Base-by-base conservation (phyloP, 2,329 filamentous ascomycete genomes). In the Ophiostoma ulmi region DNA sequence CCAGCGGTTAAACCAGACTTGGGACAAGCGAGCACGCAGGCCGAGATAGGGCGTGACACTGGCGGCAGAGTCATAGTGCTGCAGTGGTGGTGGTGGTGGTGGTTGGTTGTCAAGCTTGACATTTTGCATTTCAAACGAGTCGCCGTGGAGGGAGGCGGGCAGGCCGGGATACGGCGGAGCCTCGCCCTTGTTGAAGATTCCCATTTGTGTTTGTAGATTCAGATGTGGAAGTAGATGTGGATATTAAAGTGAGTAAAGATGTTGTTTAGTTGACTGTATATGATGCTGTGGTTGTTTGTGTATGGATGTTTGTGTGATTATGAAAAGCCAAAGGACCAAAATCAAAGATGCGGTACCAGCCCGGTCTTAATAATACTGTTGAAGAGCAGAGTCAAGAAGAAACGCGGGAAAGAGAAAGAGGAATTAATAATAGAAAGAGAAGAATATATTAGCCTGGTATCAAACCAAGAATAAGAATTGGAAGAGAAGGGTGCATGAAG, bases 1-100 rank as follows among this genome's bases (percentile, higher is more conserved):
- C 95, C 95, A 99, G 80, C 92, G 88, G 83, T 99, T 98, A 82
- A 99, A 89, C 93, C 94, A 97, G 80, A 96, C 86, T 83, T 99
- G 95, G 69, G 95, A 98, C 76, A 98, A 86, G 77, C 94, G 90
- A 76, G 94, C 90, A 77, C 89, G 88, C 77, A 97, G 88, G 76
- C 94, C 93, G 74, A 99, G 91, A 80, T 98, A 98, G 73, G 95
- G 94, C 74, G 93, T 97, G 77, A 91, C 86, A 78, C 87, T 87
- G 78, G 87, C 87, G 79, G 88, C 86, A 74, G 91, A 89, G 78
- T 84, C 84, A 78, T 75, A 73, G 63, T 65, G 36, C 36, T 65
- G 63, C 31, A 3, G 35, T 65, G 31, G 36, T 4, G 63, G 63
- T 13, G 13, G 39, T 52, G 22, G 36, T 67, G 38, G 13, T 48